Evolutionary conservation across 305 asterid genomes (phyloP), one percentile per base, ranked within the genome.

Genomic region (Striga hermonthica): DNA sequence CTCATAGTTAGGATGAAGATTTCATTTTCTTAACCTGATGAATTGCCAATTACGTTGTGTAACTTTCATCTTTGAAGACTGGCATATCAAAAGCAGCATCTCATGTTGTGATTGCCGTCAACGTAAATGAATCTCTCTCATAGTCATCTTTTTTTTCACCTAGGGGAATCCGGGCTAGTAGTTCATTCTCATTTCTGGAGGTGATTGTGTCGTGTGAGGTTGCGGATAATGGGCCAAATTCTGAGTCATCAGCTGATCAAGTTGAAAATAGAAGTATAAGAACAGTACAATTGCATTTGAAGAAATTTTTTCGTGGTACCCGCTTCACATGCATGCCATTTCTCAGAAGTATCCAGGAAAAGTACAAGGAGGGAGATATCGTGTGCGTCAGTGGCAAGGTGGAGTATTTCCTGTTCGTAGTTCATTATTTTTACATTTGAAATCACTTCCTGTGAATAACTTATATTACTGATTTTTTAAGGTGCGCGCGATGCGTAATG

Each of bases 351-450:
- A 77, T 93, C 64, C 86, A 86, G 79, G 97, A 73, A 72, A 93
- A 90, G 85, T 81, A 93, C 75, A 86, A 60, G 74, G 90, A 80
- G 70, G 97, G 95, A 68, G 96, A 93, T 77, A 58, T 79, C 55
- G 94, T 90, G 47, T 90, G 99, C 61, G 89, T 93, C 73, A 90
- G 96, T 79, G 99, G 99, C 75, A 93, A 93, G 97, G 99, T 90
- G 68, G 86, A 63, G 55, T 48, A 35, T 56, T 73, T 67, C 65
- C 41, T 68, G 9, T 62, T 22, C 50, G 62, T 44, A 49, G 14
- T 54, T 9, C 31, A 16, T 54, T 52, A 7, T 22, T 54, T 41
- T 41, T 41, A 41, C 47, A 6, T 8, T 41, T 41, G 10, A 15
- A 15, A 50, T 50, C 28, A 6, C 8, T 15, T 50, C 11, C 31